Base-by-base conservation (phyloP, 495 filamentous ascomycete genomes). In the Penicillium chermesinum region DNA sequence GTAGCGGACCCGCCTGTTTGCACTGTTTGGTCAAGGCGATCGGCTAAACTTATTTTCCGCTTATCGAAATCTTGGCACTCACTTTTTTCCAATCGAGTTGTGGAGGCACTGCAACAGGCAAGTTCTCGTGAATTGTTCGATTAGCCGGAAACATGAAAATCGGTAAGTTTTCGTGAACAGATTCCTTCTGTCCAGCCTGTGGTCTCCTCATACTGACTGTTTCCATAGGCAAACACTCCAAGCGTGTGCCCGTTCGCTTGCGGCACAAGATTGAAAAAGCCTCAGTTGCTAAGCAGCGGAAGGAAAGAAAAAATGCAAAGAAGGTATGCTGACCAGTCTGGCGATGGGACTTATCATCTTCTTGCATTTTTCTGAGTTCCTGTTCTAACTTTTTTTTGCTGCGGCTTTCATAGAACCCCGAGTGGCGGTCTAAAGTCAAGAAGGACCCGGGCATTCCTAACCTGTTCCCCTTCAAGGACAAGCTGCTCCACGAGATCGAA, bases 381-480 rank as follows among this genome's bases (percentile, higher is more conserved):
- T 36, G 8, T 57, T 54, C 38, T 20, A 41, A n/a, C n/a, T n/a
- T n/a, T n/a, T n/a, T n/a, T n/a, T n/a, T n/a, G n/a, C n/a, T n/a
- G n/a, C n/a, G n/a, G n/a, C n/a, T n/a, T n/a, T n/a, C n/a, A n/a
- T 54, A 84, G 82, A 94, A 96, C 67, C 94, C 94, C 15, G 80
- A 95, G 85, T 96, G 91, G 85, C 80, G 83, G 49, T 91, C 87
- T 53, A 85, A 87, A 64, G 64, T 95, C 48, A 96, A 95, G 81
- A 97, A 97, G 70, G 91, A 95, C 64, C 89, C 90, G 32, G 91
- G 91, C 48, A 96, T 98, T 43, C 93, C 93, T 41, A 98, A 96
- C 62, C 78, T 96, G 19, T 98, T 96, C 71, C 93, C 93, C 10
- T 95, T 91, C 79, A 98, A 98, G 72, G 94, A 96, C 60, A 88